Conservation (phyloP, 2,329 filamentous ascomycete species). For the Neonectria magnoliae region DNA sequence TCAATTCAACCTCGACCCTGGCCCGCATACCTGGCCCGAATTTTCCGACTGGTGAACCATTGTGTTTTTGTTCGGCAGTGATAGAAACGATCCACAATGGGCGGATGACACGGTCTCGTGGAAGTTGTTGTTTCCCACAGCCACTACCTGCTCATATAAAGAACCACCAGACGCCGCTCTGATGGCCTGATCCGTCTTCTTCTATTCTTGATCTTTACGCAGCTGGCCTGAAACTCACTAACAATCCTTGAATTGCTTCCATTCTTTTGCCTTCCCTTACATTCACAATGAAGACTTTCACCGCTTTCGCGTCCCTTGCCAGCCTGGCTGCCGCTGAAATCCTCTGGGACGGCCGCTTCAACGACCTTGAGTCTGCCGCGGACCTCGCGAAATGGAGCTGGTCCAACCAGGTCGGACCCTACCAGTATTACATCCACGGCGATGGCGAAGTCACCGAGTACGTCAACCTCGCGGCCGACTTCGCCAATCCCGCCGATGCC, state of each 20-base stretch:
- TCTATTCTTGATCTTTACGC: constrained; percentile 3
- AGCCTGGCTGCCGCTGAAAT: constrained; percentile 41
- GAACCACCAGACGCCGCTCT: not conserved
- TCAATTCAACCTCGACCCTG: not conserved
- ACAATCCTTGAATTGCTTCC: constrained; percentile 3
- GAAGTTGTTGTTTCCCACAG: not conserved
- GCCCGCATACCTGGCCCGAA: constrained; percentile 10
- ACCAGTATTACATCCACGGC: constrained; percentile 69
- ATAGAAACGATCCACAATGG: not conserved
- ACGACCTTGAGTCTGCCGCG: constrained; percentile 62
- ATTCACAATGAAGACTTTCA: constrained; percentile 19
- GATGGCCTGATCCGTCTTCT: not conserved
- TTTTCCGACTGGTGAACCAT: constrained; percentile 1
- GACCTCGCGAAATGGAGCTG: constrained; percentile 73
- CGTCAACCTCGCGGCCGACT: constrained; percentile 67
- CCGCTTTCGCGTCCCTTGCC: constrained; percentile 12
- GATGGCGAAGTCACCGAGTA: constrained; percentile 64
- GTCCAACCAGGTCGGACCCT: constrained; percentile 74
- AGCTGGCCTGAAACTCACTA: constrained; percentile 14
- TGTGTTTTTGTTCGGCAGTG: not conserved
- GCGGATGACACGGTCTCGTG: not conserved
- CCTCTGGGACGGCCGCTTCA: constrained; percentile 74
- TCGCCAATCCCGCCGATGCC: constrained; percentile 73
- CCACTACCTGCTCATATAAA: constrained; percentile 4
- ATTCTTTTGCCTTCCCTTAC: constrained; percentile 3